phyloP scores from a whole-genome alignment of 1,284 basidiomycete genomes.

The Cutaneotrichosporon cavernicola region DNA sequence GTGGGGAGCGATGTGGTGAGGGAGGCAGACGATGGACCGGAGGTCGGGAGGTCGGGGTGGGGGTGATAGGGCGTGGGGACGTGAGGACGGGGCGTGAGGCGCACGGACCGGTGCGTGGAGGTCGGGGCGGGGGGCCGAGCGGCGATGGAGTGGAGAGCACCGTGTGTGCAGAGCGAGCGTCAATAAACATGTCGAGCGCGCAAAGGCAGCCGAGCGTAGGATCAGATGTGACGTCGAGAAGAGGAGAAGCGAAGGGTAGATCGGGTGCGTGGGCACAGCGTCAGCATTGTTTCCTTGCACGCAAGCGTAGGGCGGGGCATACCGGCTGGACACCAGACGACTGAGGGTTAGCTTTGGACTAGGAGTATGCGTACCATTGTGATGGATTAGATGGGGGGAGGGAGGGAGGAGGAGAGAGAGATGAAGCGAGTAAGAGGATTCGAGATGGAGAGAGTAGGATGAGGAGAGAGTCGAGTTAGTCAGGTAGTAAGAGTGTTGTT shows the following conservation, averaged over 20 bases:
- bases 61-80: background rate
- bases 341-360: conserved; percentile 21
- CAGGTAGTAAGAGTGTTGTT: background rate
- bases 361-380: conserved; percentile 23
- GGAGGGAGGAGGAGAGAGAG: conserved; percentile 11
- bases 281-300: background rate
- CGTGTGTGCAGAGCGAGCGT: background rate
- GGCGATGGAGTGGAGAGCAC: background rate
- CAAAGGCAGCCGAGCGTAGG: background rate
- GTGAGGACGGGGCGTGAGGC: background rate
- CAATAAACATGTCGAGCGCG: background rate
- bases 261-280: background rate
- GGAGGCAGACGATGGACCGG: background rate
- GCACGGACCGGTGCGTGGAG: conserved; percentile 4
- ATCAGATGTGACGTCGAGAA: background rate
- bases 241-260: background rate
- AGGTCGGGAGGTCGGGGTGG: background rate
- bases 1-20: background rate
- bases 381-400: conserved; percentile 7
- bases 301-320: conserved; percentile 15
- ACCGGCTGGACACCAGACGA: conserved; percentile 51
- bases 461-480: background rate
- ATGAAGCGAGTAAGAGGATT: background rate
- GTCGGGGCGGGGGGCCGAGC: background rate
- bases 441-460: background rate